A percentile compares a stretch with the other conserved stretches of the same genome.
These are phyloP conservation scores for Ascochyta fabae DNA, from an alignment of 2,329 filamentous ascomycete species.

Conservation along the genomic window DNA sequence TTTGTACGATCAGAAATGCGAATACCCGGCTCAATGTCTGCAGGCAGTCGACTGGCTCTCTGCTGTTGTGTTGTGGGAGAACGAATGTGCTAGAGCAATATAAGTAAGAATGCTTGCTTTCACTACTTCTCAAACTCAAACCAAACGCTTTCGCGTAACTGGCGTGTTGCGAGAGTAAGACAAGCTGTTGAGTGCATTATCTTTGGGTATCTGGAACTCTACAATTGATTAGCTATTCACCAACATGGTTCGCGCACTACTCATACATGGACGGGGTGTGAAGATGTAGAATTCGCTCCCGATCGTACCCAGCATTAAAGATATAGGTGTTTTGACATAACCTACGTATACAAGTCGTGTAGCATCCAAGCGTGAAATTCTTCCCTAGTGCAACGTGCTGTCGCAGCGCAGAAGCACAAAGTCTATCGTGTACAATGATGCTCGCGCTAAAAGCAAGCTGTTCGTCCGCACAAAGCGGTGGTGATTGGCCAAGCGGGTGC, in stretches of 20 bases:
- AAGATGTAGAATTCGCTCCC: not conserved
- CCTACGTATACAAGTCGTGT: constrained; percentile 30
- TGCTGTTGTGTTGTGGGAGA: too few relatives aligned
- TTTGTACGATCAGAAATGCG: too few relatives aligned
- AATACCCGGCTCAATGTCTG: too few relatives aligned
- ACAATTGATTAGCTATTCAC: not conserved
- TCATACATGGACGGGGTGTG: not conserved
- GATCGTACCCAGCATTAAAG: constrained; percentile 10
- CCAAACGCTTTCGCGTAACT: not conserved
- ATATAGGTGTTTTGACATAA: constrained; percentile 6
- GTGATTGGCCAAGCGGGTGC: constrained; percentile 3
- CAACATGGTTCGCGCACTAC: not conserved
- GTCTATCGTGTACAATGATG: constrained; percentile 32
- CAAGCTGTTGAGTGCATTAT: not conserved
- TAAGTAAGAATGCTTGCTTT: too few relatives aligned
- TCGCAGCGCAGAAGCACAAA: constrained; percentile 23
- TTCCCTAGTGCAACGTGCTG: constrained; percentile 21
- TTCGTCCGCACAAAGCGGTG: constrained; percentile 12
- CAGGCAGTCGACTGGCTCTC: too few relatives aligned
- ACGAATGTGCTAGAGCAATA: too few relatives aligned
- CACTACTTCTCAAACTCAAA: not conserved
- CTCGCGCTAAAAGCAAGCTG: constrained; percentile 22
- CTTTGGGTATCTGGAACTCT: not conserved
- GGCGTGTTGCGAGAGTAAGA: not conserved
- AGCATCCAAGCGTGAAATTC: constrained; percentile 22